phyloP scores from a whole-genome alignment of 139 green algal species.

The Chlamydomonas asymmetrica region DNA sequence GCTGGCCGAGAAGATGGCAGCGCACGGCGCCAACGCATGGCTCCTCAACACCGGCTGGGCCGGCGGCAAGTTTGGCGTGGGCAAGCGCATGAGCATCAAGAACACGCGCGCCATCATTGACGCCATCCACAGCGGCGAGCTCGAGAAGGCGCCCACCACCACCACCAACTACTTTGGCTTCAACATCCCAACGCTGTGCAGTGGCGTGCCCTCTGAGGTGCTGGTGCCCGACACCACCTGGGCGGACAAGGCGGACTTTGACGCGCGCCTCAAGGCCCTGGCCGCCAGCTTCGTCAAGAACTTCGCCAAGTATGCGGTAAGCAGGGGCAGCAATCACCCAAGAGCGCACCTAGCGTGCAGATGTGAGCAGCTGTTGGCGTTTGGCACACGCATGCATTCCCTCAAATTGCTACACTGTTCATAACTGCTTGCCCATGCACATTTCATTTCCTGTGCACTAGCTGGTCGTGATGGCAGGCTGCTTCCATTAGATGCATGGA shows the following conservation, averaged over 20 bases:
- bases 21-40: constrained; percentile 76
- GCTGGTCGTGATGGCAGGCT: too few species aligned
- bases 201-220: constrained; percentile 70
- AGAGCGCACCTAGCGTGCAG: too few species aligned
- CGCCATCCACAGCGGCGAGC: constrained; percentile 87
- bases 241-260: constrained; percentile 63
- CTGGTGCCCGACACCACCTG: constrained; percentile 67
- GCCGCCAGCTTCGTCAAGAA: constrained; percentile 49
- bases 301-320: constrained; percentile 2
- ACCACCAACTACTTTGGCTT: constrained; percentile 78
- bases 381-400: too few species aligned
- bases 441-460: too few species aligned
- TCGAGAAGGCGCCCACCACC: constrained; percentile 54
- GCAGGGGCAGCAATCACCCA: constrained; percentile 4
- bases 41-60: constrained; percentile 90
- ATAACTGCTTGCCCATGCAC: too few species aligned
- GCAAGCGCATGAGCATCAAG: constrained; percentile 83
- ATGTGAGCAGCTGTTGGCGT: too few species aligned
- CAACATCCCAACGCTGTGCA: too few species aligned
- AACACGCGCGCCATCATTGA: constrained; percentile 93
- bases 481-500: too few species aligned
- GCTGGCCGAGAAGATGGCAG: constrained; percentile 85
- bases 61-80: constrained; percentile 73
- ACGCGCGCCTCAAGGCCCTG: constrained; percentile 62
- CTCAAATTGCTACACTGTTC: too few species aligned